These are phyloP conservation scores for Themeda triandra DNA, from an alignment of 176 grass and related monocot species.

Conservation along the genomic window DNA sequence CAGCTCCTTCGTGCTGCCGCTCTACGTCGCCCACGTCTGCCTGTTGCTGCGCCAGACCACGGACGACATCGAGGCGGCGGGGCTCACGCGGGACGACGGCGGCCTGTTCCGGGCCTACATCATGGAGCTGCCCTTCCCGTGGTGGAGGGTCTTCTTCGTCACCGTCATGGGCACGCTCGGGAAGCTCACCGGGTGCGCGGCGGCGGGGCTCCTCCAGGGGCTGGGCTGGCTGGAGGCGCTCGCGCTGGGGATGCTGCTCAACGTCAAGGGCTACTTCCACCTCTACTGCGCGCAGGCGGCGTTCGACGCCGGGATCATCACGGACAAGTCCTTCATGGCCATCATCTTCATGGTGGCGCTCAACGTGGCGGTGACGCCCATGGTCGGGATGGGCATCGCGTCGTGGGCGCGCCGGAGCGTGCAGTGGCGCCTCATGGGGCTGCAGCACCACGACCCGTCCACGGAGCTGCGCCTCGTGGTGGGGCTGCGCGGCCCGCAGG, in stretches of 20 bases:
- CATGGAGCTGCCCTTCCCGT: conserved; percentile 40
- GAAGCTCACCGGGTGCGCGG: conserved; percentile 45
- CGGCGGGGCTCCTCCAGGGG: conserved; percentile 27
- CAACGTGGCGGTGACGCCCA: conserved; percentile 48
- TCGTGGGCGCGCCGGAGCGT: conserved; percentile 54
- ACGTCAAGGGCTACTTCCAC: conserved; percentile 86
- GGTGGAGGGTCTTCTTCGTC: conserved; percentile 48
- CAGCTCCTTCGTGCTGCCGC: conserved; percentile 57
- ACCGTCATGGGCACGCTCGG: conserved; percentile 45
- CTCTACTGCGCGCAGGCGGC: conserved; percentile 61
- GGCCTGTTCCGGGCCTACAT: conserved; percentile 22
- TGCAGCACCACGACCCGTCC: conserved; percentile 53
- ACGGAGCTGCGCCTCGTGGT: conserved; percentile 52
- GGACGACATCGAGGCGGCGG: conserved; percentile 32
- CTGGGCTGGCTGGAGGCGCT: conserved; percentile 51
- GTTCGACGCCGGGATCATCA: conserved; percentile 44
- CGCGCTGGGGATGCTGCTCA: conserved; percentile 68
- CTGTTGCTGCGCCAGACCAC: conserved; percentile 46
- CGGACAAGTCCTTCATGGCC: conserved; percentile 53
- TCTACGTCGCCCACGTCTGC: conserved; percentile 57
- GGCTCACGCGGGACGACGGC: neutral
- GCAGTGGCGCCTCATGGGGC: conserved; percentile 56
- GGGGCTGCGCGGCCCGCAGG: conserved; percentile 56
- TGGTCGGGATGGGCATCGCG: conserved; percentile 48
- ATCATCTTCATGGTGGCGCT: conserved; percentile 54